Conservation (phyloP, 352 stramenopile genomes). For the Pythium sukuiense region DNA sequence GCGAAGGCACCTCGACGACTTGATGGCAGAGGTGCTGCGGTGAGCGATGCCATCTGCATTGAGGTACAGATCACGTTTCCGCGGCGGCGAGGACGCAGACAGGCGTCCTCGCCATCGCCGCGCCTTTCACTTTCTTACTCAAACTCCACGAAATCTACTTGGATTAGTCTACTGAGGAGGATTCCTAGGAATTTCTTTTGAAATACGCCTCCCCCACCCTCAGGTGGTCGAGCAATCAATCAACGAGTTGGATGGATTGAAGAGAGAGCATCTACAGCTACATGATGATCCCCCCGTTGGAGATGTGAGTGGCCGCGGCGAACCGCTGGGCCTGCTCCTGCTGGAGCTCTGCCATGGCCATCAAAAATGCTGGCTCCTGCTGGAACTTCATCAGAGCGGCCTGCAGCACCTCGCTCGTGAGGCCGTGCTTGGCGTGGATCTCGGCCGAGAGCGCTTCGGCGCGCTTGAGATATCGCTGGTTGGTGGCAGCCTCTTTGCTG, state of each 20-base stretch:
- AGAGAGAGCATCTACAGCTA: constrained; percentile 18
- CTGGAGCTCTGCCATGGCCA: constrained; percentile 87
- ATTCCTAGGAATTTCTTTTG: no score
- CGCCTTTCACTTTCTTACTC: no score
- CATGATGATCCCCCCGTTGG: constrained; percentile 90
- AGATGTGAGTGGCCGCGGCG: constrained; percentile 75
- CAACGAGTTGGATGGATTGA: constrained; percentile 5
- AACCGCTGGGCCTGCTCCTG: constrained; percentile 86
- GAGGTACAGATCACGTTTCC: no score
- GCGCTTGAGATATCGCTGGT: constrained; percentile 89
- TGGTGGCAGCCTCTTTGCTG: constrained; percentile 89
- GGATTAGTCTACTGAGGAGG: no score
- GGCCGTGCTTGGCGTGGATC: constrained; percentile 87
- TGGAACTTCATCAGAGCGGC: constrained; percentile 91
- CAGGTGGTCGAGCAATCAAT: no score
- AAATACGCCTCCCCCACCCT: no score
- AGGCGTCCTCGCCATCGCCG: no score
- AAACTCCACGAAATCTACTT: no score
- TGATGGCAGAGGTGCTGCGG: no score
- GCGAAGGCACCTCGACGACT: no score
- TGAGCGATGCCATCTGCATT: no score
- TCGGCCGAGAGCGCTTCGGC: constrained; percentile 80
- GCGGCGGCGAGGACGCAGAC: no score
- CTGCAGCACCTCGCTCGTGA: constrained; percentile 85
- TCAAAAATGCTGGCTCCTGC: constrained; percentile 84